These are phyloP conservation scores for Geosmithia putterillii DNA, from an alignment of 2,329 filamentous ascomycete species.

Conservation along the genomic window DNA sequence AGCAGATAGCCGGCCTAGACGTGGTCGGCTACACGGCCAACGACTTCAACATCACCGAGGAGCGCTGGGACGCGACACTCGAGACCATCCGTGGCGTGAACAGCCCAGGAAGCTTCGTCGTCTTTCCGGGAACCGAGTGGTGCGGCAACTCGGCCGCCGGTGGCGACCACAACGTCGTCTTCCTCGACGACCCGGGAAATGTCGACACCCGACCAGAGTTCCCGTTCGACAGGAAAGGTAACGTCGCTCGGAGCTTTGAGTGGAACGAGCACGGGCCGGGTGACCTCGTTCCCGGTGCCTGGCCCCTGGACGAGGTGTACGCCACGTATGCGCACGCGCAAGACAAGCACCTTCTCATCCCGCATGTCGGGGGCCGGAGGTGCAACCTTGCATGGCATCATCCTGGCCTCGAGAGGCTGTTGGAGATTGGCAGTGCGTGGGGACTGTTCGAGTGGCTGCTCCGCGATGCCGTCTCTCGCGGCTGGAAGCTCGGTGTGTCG, in stretches of 20 bases:
- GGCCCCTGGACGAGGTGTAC: slow-evolving; percentile 22
- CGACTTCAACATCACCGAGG: slow-evolving; percentile 22
- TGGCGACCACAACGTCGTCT: slow-evolving; percentile 21
- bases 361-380: slow-evolving; percentile 20
- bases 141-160: slow-evolving; percentile 21
- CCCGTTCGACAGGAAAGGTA: slow-evolving; percentile 15
- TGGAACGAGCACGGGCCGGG: slow-evolving; percentile 20
- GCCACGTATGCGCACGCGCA: slow-evolving; percentile 19
- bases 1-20: slow-evolving; percentile 19
- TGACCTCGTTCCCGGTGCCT: slow-evolving; percentile 16
- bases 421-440: slow-evolving; percentile 23
- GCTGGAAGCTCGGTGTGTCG: slow-evolving; percentile 19
- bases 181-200: slow-evolving; percentile 14
- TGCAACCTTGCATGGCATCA: slow-evolving; percentile 22
- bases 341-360: slow-evolving; percentile 18
- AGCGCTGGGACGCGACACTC: slow-evolving; percentile 15
- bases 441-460: slow-evolving; percentile 21
- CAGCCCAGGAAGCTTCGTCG: slow-evolving; percentile 10
- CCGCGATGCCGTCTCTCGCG: slow-evolving; percentile 14
- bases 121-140: slow-evolving; percentile 21
- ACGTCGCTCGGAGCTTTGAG: slow-evolving; percentile 21
- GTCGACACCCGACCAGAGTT: slow-evolving; percentile 9
- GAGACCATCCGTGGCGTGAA: slow-evolving; percentile 12
- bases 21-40: slow-evolving; percentile 24
- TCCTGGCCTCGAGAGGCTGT: slow-evolving; percentile 17